Evolutionary conservation across 1,284 basidiomycete genomes (phyloP).

Genomic region (Irpex sp.): DNA sequence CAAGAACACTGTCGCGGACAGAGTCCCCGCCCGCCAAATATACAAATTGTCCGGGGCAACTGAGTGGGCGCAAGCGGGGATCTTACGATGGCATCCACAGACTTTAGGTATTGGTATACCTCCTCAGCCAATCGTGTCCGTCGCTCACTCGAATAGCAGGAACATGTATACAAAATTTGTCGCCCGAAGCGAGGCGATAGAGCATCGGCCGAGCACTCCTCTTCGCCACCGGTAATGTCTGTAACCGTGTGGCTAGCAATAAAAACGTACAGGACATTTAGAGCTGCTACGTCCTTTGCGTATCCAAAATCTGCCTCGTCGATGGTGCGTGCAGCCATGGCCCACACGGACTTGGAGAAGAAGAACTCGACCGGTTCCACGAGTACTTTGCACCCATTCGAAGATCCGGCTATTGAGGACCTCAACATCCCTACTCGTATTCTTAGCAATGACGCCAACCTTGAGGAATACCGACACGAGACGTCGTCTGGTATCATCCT

Average conservation of each 20-base stretch:
- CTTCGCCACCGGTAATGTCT: background rate
- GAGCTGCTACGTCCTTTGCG: too few species aligned
- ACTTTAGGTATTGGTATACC: background rate
- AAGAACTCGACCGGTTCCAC: background rate
- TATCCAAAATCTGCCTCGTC: too few species aligned
- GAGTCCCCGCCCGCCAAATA: background rate
- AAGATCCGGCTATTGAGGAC: slow-evolving; percentile 8
- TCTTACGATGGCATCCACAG: background rate
- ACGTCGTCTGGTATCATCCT: slow-evolving; percentile 7
- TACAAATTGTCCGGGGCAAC: background rate
- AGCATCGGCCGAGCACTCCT: background rate
- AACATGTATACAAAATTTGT: background rate
- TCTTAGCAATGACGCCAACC: slow-evolving; percentile 11
- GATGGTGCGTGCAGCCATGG: background rate
- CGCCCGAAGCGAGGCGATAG: background rate
- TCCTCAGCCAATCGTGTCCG: background rate
- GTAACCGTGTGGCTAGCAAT: too few species aligned
- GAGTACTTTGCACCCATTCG: background rate
- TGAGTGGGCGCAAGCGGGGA: too few species aligned
- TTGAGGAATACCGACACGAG: slow-evolving; percentile 12
- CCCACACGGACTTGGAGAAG: background rate
- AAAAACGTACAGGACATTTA: too few species aligned
- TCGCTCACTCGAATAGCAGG: background rate
- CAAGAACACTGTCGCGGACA: background rate
- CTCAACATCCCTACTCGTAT: slow-evolving; percentile 7